Conservation (phyloP, 129 eudicot genomes). For the Flaveria brownii region DNA sequence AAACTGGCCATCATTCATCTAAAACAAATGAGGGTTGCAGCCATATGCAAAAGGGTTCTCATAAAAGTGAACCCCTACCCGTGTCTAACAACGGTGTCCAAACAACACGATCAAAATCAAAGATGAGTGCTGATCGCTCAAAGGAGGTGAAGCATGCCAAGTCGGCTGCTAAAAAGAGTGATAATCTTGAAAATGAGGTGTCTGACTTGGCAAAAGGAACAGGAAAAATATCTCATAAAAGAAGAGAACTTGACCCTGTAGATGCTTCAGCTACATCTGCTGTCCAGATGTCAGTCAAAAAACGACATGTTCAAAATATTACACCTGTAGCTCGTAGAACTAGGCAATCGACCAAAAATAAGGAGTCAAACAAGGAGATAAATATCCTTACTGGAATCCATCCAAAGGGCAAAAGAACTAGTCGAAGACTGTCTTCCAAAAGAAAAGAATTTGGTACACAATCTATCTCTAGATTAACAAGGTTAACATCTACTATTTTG, state of each 20-base stretch:
- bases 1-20: slow-evolving; percentile 21
- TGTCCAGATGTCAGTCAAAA: slow-evolving; percentile 38
- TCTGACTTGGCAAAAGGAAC: slow-evolving; percentile 18
- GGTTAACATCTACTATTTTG: slow-evolving; percentile 31
- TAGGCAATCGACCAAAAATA: slow-evolving; percentile 27
- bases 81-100: slow-evolving; percentile 34
- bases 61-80: slow-evolving; percentile 26
- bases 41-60: slow-evolving; percentile 9
- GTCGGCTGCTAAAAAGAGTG: slow-evolving; percentile 27
- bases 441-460: slow-evolving; percentile 28
- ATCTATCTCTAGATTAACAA: slow-evolving; percentile 38
- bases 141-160: slow-evolving; percentile 35
- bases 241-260: slow-evolving; percentile 22
- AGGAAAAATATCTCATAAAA: slow-evolving; percentile 35
- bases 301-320: slow-evolving; percentile 28
- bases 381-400: slow-evolving; percentile 30
- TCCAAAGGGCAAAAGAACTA: slow-evolving; percentile 47
- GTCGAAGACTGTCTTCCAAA: slow-evolving; percentile 21
- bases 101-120: slow-evolving; percentile 51
- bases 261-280: slow-evolving; percentile 25
- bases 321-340: slow-evolving; percentile 56
- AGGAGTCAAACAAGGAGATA: slow-evolving; percentile 18
- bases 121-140: slow-evolving; percentile 19
- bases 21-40: slow-evolving; percentile 26
- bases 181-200: slow-evolving; percentile 19